Conservation (phyloP, 2,329 filamentous ascomycete genomes). For the Leptographium flavum region DNA sequence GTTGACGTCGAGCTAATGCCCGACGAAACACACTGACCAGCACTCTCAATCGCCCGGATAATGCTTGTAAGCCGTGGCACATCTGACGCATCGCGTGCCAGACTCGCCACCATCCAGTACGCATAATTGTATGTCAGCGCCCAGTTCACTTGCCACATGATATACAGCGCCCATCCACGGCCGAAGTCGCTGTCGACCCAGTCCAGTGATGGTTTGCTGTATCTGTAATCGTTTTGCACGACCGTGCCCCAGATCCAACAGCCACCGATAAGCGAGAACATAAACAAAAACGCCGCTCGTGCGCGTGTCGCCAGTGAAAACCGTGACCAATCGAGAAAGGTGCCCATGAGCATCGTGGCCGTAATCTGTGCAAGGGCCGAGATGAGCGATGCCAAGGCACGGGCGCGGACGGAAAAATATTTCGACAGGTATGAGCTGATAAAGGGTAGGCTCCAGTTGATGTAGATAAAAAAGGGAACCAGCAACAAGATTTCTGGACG, state of each 20-base stretch:
- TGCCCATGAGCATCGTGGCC: constrained; percentile 32
- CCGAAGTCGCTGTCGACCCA: neutral
- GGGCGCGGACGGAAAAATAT: constrained; percentile 35
- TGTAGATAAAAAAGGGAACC: constrained; percentile 44
- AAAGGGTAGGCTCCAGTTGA: constrained; percentile 49
- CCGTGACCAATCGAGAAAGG: constrained; percentile 25
- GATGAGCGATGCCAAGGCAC: constrained; percentile 28
- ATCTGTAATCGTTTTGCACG: neutral
- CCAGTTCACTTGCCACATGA: neutral
- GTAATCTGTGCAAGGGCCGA: constrained; percentile 29
- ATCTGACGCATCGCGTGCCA: neutral
- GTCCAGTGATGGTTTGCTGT: neutral
- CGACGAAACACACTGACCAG: neutral
- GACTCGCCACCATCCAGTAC: constrained; percentile 1
- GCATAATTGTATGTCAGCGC: constrained; percentile 1
- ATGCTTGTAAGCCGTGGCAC: neutral
- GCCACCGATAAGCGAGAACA: neutral
- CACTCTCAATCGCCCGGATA: neutral
- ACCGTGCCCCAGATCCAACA: neutral
- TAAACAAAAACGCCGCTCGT: neutral
- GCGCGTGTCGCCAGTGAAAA: neutral
- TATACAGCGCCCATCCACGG: constrained; percentile 2
- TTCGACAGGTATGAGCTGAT: constrained; percentile 44
- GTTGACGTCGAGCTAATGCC: neutral
- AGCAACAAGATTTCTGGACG: constrained; percentile 48